Evolutionary conservation across 805 yeast genomes (phyloP).

Genomic region (Kodamaea lidongshanica): DNA sequence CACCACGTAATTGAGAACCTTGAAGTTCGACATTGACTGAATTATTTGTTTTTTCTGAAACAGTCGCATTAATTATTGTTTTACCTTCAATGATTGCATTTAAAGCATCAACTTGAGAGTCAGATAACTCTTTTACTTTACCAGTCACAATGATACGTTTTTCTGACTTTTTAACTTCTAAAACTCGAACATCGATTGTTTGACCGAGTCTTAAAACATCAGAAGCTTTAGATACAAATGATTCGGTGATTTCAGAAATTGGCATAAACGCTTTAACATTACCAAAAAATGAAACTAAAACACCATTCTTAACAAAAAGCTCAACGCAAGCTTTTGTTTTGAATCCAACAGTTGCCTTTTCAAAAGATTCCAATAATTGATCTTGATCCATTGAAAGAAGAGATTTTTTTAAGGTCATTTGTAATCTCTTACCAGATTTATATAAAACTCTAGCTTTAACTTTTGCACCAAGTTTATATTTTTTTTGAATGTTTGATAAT

Average conservation of each 20-base stretch:
- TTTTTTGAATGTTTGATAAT: conserved; percentile 84
- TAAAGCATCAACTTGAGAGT: conserved; percentile 42
- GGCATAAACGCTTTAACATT: conserved; percentile 76
- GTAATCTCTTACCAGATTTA: conserved; percentile 44
- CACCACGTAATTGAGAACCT: conserved; percentile 52
- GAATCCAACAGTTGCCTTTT: conserved; percentile 37
- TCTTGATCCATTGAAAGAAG: conserved; percentile 62
- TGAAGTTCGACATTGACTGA: conserved; percentile 56
- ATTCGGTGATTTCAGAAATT: conserved; percentile 81
- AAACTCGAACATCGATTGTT: conserved; percentile 64
- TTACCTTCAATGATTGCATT: conserved; percentile 52
- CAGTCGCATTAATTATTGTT: conserved; percentile 49
- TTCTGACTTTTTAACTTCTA: conserved; percentile 47
- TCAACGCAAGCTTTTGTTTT: conserved; percentile 71
- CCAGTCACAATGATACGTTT: conserved; percentile 67
- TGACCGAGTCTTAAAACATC: conserved; percentile 81
- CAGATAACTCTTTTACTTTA: conserved; percentile 40
- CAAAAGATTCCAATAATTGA: conserved; percentile 37
- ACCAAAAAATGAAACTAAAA: conserved; percentile 78
- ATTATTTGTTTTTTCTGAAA: conserved; percentile 73
- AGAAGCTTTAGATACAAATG: conserved; percentile 69
- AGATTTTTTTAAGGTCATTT: conserved; percentile 76
- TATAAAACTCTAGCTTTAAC: conserved; percentile 69
- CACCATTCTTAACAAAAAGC: conserved; percentile 69
- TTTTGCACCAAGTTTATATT: conserved; percentile 77